Evolutionary conservation across 306 rosid genomes (phyloP), one percentile per base, ranked within the genome.

Genomic region (Corylus americana): DNA sequence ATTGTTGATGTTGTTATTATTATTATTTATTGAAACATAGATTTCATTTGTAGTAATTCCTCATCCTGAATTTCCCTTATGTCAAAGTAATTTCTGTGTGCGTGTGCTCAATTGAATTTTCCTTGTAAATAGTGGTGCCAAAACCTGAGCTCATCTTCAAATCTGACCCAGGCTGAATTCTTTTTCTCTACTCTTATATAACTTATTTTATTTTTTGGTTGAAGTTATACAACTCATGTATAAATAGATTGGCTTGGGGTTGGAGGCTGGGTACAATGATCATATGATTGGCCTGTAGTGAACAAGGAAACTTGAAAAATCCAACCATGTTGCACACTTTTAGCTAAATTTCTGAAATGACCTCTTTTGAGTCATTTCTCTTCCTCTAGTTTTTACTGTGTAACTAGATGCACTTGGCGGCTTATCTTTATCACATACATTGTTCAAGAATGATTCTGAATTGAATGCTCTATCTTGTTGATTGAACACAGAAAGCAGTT

Each of bases 401-500:
- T 39, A 67, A 58, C 45, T 78, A 71, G 45, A 63, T 55, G 47
- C 20, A 70, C 11, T 75, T 79, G 16, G 49, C 59, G 27, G 16
- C 58, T 2, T 53, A 59, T 78, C 61, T 79, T 81, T 67, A 72
- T 31, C 8, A 54, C 22, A 66, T 70, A 6, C 45, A 55, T 74
- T 54, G 49, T 71, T 59, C 49, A 59, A 63, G 63, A 61, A 63
- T 77, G 48, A 61, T 72, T 74, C 87, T 75, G 69, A 85, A 79
- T 79, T 87, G 69, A 77, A 45, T 78, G 58, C 75, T 79, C 72
- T 88, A 74, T 81, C 78, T 88, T 83, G 50, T 76, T 87, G 77
- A 75, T 86, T 75, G 77, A 73, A 81, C 73, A 84, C 98, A 96
- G 99, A 96, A 96, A 96, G 99, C 98, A 37, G 98, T 96, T 86